A percentile compares a stretch with the other conserved stretches of the same genome.
phyloP scores from a whole-genome alignment of 768 basidiomycete species.

The Cyathus striatus region DNA sequence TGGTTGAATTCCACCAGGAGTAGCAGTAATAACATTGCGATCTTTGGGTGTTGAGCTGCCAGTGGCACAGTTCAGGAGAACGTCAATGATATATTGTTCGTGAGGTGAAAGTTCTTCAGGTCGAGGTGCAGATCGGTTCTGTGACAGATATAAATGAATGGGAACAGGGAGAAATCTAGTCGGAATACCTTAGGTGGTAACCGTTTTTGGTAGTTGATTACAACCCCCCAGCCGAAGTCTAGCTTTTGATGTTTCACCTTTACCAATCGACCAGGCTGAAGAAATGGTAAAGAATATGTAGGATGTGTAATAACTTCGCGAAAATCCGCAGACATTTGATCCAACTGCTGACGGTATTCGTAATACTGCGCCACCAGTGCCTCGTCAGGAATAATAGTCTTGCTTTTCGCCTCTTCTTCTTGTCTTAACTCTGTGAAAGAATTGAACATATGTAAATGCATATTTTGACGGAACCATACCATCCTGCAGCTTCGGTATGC shows the following conservation, averaged over 20 bases:
- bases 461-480: constrained; percentile 42
- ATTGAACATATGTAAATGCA: constrained; percentile 1
- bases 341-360: constrained; percentile 87
- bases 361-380: constrained; percentile 84
- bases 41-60: constrained; percentile 60
- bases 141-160: neutral
- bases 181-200: constrained; percentile 65
- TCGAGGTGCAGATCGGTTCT: constrained; percentile 66
- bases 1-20: constrained; percentile 71
- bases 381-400: constrained; percentile 80
- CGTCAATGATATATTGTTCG: constrained; percentile 90
- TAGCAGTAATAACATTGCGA: constrained; percentile 44
- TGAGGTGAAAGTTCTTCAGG: constrained; percentile 74
- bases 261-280: constrained; percentile 89
- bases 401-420: constrained; percentile 62
- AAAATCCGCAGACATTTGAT: constrained; percentile 86
- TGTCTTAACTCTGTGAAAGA: constrained; percentile 56
- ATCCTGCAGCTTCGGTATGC: constrained; percentile 80
- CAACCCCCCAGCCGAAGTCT: constrained; percentile 96
- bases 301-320: constrained; percentile 92
- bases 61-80: constrained; percentile 75
- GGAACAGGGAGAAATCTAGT: neutral
- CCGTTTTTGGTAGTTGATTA: constrained; percentile 90
- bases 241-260: constrained; percentile 81
- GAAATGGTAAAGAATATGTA: constrained; percentile 89